phyloP scores from a whole-genome alignment of 2,329 filamentous ascomycete species.

The Alternaria burnsii region DNA sequence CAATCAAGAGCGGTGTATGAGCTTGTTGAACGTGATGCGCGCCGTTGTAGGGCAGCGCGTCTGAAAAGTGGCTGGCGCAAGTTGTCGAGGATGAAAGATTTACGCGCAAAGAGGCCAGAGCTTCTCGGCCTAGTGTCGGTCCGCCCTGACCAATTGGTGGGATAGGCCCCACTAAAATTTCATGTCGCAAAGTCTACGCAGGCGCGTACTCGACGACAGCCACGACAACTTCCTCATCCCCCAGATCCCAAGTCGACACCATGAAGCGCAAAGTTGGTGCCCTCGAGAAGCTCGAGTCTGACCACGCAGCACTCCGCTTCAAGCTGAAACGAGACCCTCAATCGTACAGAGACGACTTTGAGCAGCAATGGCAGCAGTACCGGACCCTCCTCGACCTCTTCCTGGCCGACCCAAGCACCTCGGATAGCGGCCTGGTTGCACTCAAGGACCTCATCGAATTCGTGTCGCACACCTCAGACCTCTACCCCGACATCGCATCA shows the following conservation, averaged over 20 bases:
- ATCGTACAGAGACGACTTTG: conserved; percentile 84
- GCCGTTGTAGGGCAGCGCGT: conserved; percentile 12
- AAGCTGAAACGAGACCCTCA: conserved; percentile 74
- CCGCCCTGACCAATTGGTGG: conserved; percentile 21
- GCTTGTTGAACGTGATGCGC: conserved; percentile 11
- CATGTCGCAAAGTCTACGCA: conserved; percentile 23
- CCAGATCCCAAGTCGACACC: background rate
- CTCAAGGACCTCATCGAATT: conserved; percentile 94
- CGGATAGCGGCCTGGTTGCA: conserved; percentile 80
- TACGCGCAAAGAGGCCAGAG: conserved; percentile 20
- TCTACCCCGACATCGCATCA: conserved; percentile 82
- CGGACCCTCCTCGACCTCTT: conserved; percentile 91
- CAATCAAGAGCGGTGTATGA: background rate
- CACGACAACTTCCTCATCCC: background rate
- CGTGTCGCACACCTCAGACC: conserved; percentile 91
- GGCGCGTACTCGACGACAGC: conserved; percentile 6
- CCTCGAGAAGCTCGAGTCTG: conserved; percentile 91
- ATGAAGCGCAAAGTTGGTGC: conserved; percentile 90
- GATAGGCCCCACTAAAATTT: conserved; percentile 28
- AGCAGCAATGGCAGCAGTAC: conserved; percentile 90
- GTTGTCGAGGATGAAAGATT: conserved; percentile 16
- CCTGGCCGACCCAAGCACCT: conserved; percentile 79
- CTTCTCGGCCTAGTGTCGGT: conserved; percentile 22
- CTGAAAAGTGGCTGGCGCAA: conserved; percentile 4
- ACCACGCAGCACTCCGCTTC: conserved; percentile 79